phyloP scores from a whole-genome alignment of 2,329 filamentous ascomycete species.

The Hymenoscyphus albidus region DNA sequence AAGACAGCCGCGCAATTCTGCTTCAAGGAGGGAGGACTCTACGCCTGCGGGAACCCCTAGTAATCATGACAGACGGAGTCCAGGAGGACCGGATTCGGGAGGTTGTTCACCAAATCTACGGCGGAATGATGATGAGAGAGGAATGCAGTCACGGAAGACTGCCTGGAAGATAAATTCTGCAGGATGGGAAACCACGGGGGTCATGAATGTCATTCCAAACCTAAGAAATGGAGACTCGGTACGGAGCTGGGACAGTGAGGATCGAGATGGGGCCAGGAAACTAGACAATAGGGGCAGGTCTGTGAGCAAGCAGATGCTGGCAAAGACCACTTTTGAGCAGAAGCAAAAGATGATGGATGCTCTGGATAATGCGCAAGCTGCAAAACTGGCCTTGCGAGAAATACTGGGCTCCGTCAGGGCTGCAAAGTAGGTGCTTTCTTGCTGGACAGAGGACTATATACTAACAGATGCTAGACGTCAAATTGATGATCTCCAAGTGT shows the following conservation, averaged over 20 bases:
- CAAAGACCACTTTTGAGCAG: constrained; percentile 55
- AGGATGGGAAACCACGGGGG: constrained; percentile 73
- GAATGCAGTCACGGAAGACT: constrained; percentile 35
- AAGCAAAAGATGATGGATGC: constrained; percentile 64
- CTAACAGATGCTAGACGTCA: constrained; percentile 44
- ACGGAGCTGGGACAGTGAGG: constrained; percentile 36
- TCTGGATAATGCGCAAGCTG: constrained; percentile 73
- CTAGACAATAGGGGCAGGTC: constrained; percentile 34
- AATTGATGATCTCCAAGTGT: constrained; percentile 54
- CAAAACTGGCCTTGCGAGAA: constrained; percentile 81
- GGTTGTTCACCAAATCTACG: constrained; percentile 33
- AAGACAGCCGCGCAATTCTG: constrained; percentile 69
- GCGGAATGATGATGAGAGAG: constrained; percentile 39
- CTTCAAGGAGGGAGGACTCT: constrained; percentile 51
- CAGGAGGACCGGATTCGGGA: constrained; percentile 32
- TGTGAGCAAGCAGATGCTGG: constrained; percentile 48
- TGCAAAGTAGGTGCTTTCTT: constrained; percentile 61
- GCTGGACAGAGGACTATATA: not conserved
- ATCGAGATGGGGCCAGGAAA: constrained; percentile 35
- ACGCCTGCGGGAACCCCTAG: constrained; percentile 52
- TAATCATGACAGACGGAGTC: constrained; percentile 35
- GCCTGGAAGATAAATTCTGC: constrained; percentile 40
- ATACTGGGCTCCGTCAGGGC: constrained; percentile 76
- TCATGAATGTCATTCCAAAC: constrained; percentile 69
- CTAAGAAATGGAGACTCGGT: constrained; percentile 43